Evolutionary conservation across 208 protist species (phyloP).

Genomic region (Trypanosoma brucei): DNA sequence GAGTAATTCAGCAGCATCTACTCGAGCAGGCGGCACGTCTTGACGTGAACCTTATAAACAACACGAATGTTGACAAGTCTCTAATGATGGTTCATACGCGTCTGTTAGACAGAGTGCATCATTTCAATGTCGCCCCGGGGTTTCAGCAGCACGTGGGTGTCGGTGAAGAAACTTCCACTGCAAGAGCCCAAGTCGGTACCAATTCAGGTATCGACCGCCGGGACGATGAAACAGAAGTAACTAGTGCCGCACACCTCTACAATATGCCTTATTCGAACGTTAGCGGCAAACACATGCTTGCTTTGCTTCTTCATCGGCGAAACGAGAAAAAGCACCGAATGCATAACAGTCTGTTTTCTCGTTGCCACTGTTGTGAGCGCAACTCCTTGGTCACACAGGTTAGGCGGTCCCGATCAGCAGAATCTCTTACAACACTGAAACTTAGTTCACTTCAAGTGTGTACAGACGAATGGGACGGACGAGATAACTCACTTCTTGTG

Average conservation of each 20-base stretch:
- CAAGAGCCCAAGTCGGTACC: not conserved
- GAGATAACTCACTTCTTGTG: not conserved
- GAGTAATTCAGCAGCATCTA: conserved; percentile 79
- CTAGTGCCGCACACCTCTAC: not conserved
- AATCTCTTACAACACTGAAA: conserved; percentile 18
- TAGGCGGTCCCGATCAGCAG: conserved; percentile 17
- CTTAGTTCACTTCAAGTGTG: conserved; percentile 4
- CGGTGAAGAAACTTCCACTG: not conserved
- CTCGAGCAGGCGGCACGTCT: conserved; percentile 32
- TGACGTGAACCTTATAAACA: conserved; percentile 72
- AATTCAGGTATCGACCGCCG: not conserved
- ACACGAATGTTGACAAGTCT: conserved; percentile 89
- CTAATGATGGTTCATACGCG: conserved; percentile 62
- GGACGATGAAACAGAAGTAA: not conserved
- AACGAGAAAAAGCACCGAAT: conserved; percentile 15
- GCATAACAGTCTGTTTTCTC: not conserved
- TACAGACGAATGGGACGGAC: not conserved
- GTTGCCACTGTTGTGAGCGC: not conserved
- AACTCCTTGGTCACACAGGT: conserved; percentile 1
- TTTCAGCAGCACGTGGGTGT: not conserved
- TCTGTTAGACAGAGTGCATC: conserved; percentile 62
- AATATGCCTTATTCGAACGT: conserved; percentile 9
- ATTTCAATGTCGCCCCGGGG: not conserved
- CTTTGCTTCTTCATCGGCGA: conserved; percentile 11
- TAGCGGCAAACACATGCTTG: conserved; percentile 20